Evolutionary conservation across 768 basidiomycete genomes (phyloP).

Genomic region (Chiua virens): DNA sequence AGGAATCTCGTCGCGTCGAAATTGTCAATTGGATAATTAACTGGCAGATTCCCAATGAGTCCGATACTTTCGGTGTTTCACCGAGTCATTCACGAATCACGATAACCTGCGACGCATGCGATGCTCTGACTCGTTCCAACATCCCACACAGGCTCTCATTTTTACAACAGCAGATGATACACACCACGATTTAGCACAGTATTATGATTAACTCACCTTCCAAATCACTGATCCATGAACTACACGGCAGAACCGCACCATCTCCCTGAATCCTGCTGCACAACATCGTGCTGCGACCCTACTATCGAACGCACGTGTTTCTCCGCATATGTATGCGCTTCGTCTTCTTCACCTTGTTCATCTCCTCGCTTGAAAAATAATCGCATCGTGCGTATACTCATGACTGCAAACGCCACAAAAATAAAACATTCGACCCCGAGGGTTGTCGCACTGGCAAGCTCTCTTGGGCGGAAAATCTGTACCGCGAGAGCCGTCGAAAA

Average conservation of each 20-base stretch:
- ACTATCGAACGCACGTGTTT: background rate
- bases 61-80: no score
- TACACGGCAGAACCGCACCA: background rate
- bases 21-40: no score
- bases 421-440: conserved; percentile 6
- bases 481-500: conserved; percentile 4
- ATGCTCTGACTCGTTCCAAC: no score
- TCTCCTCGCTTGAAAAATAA: background rate
- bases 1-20: background rate
- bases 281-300: background rate
- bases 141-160: no score
- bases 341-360: background rate
- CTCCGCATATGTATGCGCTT: background rate
- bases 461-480: conserved; percentile 4
- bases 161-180: no score
- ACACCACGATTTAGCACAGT: no score
- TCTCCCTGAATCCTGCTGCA: background rate
- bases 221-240: no score
- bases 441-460: background rate
- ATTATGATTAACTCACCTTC: no score
- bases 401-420: background rate
- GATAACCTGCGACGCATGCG: no score
- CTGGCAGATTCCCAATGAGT: no score
- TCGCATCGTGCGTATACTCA: conserved; percentile 1
- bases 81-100: no score